Conservation (phyloP, 2,329 filamentous ascomycete genomes). For the Phaeomoniella chlamydospora region DNA sequence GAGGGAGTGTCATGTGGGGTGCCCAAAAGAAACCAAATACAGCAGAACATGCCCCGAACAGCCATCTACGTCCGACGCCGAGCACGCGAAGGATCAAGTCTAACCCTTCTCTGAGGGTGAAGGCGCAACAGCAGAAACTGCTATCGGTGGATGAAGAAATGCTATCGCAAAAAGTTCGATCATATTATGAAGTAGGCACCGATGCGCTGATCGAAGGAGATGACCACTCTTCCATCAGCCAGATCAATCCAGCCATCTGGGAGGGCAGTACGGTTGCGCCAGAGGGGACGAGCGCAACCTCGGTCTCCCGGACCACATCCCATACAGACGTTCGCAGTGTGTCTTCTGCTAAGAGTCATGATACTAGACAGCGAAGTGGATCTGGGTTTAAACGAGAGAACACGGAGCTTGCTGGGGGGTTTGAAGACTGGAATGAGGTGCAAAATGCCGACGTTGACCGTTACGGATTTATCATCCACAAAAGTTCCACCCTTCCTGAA, state of each 20-base stretch:
- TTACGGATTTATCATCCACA: constrained; percentile 47
- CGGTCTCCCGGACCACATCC: constrained; percentile 13
- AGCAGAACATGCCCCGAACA: constrained; percentile 10
- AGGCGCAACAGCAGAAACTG: constrained; percentile 27
- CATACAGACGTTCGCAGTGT: constrained; percentile 15
- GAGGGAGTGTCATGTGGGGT: constrained; percentile 44
- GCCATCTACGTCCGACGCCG: constrained; percentile 6
- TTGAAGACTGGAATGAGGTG: constrained; percentile 51
- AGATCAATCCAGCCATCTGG: constrained; percentile 25
- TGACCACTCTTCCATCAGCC: constrained; percentile 19
- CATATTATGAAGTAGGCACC: constrained; percentile 50
- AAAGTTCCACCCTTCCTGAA: constrained; percentile 10
- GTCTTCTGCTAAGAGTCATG: constrained; percentile 13
- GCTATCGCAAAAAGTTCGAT: constrained; percentile 45
- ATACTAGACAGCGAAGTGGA: constrained; percentile 4
- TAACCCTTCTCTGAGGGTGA: constrained; percentile 21
- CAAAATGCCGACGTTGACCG: constrained; percentile 45
- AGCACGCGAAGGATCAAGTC: constrained; percentile 15
- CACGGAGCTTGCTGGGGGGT: constrained; percentile 44
- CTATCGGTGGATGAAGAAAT: constrained; percentile 51
- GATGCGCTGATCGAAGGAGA: constrained; percentile 34
- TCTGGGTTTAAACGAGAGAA: constrained; percentile 32
- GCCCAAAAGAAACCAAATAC: constrained; percentile 31
- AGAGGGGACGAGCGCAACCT: constrained; percentile 15
- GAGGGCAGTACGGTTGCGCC: constrained; percentile 14